Conservation (phyloP, 495 filamentous ascomycete species). For the Penicillium soppii region DNA sequence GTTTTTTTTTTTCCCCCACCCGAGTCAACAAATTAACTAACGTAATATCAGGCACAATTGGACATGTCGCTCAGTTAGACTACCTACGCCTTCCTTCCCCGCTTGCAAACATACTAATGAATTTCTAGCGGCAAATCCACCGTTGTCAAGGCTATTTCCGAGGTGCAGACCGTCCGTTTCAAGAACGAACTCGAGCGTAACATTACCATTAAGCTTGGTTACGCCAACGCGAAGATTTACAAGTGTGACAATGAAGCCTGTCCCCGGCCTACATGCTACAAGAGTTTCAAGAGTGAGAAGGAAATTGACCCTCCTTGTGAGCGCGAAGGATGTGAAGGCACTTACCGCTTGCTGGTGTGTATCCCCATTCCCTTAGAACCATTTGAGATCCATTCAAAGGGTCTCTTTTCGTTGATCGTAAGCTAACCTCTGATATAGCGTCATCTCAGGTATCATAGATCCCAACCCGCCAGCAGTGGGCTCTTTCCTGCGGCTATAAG, state of each 20-base stretch:
- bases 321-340: constrained; percentile 82
- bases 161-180: constrained; percentile 97
- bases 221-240: constrained; percentile 99
- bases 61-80: constrained; percentile 81
- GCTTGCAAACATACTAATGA: constrained; percentile 3
- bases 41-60: constrained; percentile 57
- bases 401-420: neutral
- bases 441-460: constrained; percentile 35
- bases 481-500: neutral
- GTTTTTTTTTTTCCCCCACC: no score
- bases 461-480: neutral
- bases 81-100: neutral
- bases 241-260: constrained; percentile 92
- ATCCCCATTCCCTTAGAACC: constrained; percentile 62
- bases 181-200: constrained; percentile 99
- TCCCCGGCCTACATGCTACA: constrained; percentile 91
- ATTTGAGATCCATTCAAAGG: neutral
- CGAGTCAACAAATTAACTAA: neutral
- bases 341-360: constrained; percentile 80
- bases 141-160: constrained; percentile 97
- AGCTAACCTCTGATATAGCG: constrained; percentile 10
- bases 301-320: constrained; percentile 95
- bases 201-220: constrained; percentile 99
- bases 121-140: constrained; percentile 70
- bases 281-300: constrained; percentile 97